A percentile compares a stretch with the other conserved stretches of the same genome.
Evolutionary conservation across 2,329 filamentous ascomycete genomes (phyloP).

Genomic region (Plenodomus lindquistii): DNA sequence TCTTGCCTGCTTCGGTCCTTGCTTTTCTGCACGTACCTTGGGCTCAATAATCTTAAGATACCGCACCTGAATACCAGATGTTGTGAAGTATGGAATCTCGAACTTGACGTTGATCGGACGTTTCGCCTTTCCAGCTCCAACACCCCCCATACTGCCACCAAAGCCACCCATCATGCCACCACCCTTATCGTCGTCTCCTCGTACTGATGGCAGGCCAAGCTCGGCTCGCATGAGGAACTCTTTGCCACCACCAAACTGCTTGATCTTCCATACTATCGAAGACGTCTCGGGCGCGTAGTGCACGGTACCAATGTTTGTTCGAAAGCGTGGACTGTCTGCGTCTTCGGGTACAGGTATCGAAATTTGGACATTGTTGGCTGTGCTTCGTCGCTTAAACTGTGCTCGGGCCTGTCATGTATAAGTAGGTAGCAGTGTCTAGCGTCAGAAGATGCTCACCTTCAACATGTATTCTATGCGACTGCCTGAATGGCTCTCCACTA

Average conservation of each 20-base stretch:
- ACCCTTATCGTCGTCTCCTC: slow-evolving; percentile 92
- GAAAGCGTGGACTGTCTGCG: slow-evolving; percentile 92
- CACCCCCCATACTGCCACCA: slow-evolving; percentile 93
- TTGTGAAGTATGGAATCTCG: slow-evolving; percentile 99
- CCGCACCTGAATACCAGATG: slow-evolving; percentile 95
- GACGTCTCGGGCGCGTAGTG: slow-evolving; percentile 98
- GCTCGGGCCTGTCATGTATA: slow-evolving; percentile 68
- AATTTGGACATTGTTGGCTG: slow-evolving; percentile 98
- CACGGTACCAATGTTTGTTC: slow-evolving; percentile 94
- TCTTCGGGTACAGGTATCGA: slow-evolving; percentile 96
- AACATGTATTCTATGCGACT: slow-evolving; percentile 98
- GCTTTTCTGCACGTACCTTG: slow-evolving; percentile 65
- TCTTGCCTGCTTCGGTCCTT: not conserved
- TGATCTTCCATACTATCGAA: slow-evolving; percentile 99
- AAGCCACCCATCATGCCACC: slow-evolving; percentile 98
- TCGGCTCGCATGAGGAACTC: slow-evolving; percentile 99
- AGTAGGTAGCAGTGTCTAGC: slow-evolving; percentile 1
- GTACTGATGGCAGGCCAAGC: slow-evolving; percentile 88
- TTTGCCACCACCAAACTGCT: slow-evolving; percentile 98
- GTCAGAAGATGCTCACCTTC: slow-evolving; percentile 59
- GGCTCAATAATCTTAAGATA: slow-evolving; percentile 99
- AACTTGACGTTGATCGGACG: slow-evolving; percentile 98
- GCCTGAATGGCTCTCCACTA: slow-evolving; percentile 93
- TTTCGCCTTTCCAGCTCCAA: slow-evolving; percentile 82
- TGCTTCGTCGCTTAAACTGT: slow-evolving; percentile 96